Evolutionary conservation across 2,329 filamentous ascomycete genomes (phyloP).

Genomic region (Beauveria varroae): DNA sequence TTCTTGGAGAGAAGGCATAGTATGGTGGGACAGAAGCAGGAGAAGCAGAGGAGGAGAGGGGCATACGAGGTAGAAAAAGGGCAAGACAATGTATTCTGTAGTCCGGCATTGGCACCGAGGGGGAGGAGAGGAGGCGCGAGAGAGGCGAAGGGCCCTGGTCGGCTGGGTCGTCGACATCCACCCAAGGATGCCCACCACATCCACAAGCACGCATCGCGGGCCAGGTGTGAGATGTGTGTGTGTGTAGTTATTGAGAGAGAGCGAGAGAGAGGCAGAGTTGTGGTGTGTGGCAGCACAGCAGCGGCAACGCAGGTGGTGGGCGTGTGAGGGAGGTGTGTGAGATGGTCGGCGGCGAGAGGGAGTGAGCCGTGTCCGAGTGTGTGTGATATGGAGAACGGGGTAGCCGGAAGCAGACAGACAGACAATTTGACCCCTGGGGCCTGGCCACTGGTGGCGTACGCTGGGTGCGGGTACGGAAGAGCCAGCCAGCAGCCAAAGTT

Average conservation of each 20-base stretch:
- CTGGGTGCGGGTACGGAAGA: slow-evolving; percentile 3
- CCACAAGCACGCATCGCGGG: slow-evolving; percentile 10
- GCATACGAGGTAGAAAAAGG: slow-evolving; percentile 13
- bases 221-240: slow-evolving; percentile 5
- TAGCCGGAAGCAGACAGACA: slow-evolving; percentile 5
- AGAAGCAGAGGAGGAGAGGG: slow-evolving; percentile 9
- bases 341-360: not conserved
- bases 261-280: not conserved
- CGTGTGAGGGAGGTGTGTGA: not conserved
- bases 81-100: slow-evolving; percentile 15
- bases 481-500: not conserved
- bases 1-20: slow-evolving; percentile 17
- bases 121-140: slow-evolving; percentile 7
- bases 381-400: slow-evolving; percentile 2
- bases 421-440: slow-evolving; percentile 7
- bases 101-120: slow-evolving; percentile 13
- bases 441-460: not conserved
- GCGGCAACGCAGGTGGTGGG: not conserved
- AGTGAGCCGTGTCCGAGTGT: not conserved
- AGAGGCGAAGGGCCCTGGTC: slow-evolving; percentile 11
- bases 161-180: slow-evolving; percentile 9
- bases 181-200: slow-evolving; percentile 1
- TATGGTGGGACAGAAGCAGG: slow-evolving; percentile 7
- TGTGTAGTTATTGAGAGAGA: not conserved
- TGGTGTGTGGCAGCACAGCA: not conserved